These are phyloP conservation scores for Graphilbum ipis-grandicollis DNA, from an alignment of 2,329 filamentous ascomycete genomes.

Conservation along the genomic window DNA sequence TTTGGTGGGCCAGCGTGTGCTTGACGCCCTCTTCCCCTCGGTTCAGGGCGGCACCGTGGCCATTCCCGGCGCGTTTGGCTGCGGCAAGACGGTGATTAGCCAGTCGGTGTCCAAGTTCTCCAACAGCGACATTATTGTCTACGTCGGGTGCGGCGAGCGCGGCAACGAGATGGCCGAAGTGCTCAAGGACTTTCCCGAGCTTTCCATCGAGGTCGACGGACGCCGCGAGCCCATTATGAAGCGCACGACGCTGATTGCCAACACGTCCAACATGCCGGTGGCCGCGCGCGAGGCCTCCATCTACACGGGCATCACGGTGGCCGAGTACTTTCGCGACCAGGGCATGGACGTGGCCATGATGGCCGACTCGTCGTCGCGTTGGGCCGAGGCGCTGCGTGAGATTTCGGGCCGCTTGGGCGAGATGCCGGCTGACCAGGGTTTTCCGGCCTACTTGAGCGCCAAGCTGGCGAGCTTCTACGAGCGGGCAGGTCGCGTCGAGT, in stretches of 20 bases:
- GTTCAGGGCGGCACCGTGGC: constrained; percentile 96
- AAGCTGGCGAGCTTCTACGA: constrained; percentile 99
- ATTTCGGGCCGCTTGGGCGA: constrained; percentile 96
- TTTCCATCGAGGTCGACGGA: constrained; percentile 84
- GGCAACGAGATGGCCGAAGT: constrained; percentile 99
- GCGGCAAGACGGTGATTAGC: constrained; percentile 97
- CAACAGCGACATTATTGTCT: constrained; percentile 97
- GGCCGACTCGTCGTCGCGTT: constrained; percentile 95
- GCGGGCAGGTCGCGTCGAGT: constrained; percentile 74
- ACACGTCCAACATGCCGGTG: constrained; percentile 99
- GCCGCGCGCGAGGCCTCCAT: constrained; percentile 97
- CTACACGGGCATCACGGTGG: constrained; percentile 88
- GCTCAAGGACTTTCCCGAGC: constrained; percentile 98
- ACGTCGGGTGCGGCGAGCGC: constrained; percentile 70
- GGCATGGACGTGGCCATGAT: constrained; percentile 99
- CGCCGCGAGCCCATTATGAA: constrained; percentile 99
- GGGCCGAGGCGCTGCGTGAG: constrained; percentile 97
- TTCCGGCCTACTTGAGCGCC: constrained; percentile 89
- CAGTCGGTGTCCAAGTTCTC: constrained; percentile 99
- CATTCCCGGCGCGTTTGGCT: constrained; percentile 95
- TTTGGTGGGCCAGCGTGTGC: constrained; percentile 88
- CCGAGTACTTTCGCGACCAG: constrained; percentile 94
- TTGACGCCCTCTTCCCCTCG: constrained; percentile 90
- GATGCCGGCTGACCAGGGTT: constrained; percentile 99
- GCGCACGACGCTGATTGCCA: constrained; percentile 93